Evolutionary conservation across 768 basidiomycete genomes (phyloP).

Genomic region (Boletus reticulatus): DNA sequence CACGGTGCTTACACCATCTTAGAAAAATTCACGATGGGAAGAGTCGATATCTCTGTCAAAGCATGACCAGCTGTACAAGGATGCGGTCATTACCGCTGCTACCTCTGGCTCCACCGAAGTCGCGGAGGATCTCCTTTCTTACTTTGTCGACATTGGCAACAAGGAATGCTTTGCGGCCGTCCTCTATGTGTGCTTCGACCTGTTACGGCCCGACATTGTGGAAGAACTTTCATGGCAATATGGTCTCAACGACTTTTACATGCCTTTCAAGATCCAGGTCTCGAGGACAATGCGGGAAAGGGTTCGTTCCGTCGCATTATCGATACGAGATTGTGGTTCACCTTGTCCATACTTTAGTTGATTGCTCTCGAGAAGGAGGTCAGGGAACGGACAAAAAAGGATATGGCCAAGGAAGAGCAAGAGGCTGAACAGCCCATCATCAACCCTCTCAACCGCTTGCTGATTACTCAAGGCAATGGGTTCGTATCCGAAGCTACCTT

Average conservation of each 20-base stretch:
- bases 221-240: slow-evolving; percentile 97
- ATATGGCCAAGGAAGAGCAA: slow-evolving; percentile 83
- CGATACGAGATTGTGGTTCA: slow-evolving; percentile 9
- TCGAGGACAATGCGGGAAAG: slow-evolving; percentile 77
- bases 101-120: slow-evolving; percentile 83
- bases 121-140: slow-evolving; percentile 90
- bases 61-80: slow-evolving; percentile 96
- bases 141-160: slow-evolving; percentile 98
- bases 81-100: slow-evolving; percentile 91
- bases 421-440: slow-evolving; percentile 87
- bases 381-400: slow-evolving; percentile 82
- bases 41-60: slow-evolving; percentile 95
- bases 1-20: background rate
- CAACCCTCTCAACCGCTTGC: slow-evolving; percentile 65
- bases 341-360: slow-evolving; percentile 42
- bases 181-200: slow-evolving; percentile 91
- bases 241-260: slow-evolving; percentile 94
- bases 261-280: slow-evolving; percentile 92
- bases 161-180: slow-evolving; percentile 95
- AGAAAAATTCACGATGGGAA: slow-evolving; percentile 97
- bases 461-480: slow-evolving; percentile 77
- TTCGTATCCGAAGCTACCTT: slow-evolving; percentile 19
- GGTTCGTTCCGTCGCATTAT: slow-evolving; percentile 36
- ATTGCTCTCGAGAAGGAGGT: slow-evolving; percentile 85
- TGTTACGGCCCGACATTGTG: slow-evolving; percentile 89